These are phyloP conservation scores for Babesia divergens DNA, from an alignment of 169 alveolate species.

Conservation along the genomic window DNA sequence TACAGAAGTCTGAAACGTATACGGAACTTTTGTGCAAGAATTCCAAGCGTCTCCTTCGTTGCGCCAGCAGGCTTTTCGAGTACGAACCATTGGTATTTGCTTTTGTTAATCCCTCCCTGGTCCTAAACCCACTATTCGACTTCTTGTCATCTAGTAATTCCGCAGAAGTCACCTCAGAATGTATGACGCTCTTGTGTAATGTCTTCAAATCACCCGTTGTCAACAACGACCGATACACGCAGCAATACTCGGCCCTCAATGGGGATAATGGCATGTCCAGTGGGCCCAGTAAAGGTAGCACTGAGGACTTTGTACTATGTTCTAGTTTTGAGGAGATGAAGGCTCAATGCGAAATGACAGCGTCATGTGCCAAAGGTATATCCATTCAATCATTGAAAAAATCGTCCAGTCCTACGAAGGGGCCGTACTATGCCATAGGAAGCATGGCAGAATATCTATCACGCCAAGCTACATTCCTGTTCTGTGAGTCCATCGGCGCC, in stretches of 20 bases:
- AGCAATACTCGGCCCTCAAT: slow-evolving; percentile 3
- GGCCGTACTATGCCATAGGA: slow-evolving; percentile 10
- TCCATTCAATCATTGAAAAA: background rate
- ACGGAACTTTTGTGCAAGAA: slow-evolving; percentile 10
- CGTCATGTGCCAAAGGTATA: background rate
- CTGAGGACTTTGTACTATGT: background rate
- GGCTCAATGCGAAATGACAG: background rate
- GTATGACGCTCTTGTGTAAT: slow-evolving; percentile 19
- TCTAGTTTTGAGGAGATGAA: slow-evolving; percentile 32
- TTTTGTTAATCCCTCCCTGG: slow-evolving; percentile 25
- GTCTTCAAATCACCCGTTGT: slow-evolving; percentile 41
- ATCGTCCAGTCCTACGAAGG: slow-evolving; percentile 26
- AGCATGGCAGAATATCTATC: slow-evolving; percentile 30
- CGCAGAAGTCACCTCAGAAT: slow-evolving; percentile 17
- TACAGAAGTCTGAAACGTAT: background rate
- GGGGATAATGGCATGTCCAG: slow-evolving; percentile 3
- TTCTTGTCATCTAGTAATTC: background rate
- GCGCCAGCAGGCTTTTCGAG: slow-evolving; percentile 18
- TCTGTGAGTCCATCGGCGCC: slow-evolving; percentile 15
- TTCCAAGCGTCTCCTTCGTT: slow-evolving; percentile 18
- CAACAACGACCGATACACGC: slow-evolving; percentile 51
- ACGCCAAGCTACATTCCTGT: slow-evolving; percentile 46
- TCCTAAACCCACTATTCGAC: slow-evolving; percentile 50
- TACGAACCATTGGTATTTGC: slow-evolving; percentile 40
- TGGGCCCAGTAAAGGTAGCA: background rate